A percentile compares a stretch with the other conserved stretches of the same genome.
These are phyloP conservation scores for Orbilia blumenaviensis DNA, from an alignment of 2,329 filamentous ascomycete species.

Conservation along the genomic window DNA sequence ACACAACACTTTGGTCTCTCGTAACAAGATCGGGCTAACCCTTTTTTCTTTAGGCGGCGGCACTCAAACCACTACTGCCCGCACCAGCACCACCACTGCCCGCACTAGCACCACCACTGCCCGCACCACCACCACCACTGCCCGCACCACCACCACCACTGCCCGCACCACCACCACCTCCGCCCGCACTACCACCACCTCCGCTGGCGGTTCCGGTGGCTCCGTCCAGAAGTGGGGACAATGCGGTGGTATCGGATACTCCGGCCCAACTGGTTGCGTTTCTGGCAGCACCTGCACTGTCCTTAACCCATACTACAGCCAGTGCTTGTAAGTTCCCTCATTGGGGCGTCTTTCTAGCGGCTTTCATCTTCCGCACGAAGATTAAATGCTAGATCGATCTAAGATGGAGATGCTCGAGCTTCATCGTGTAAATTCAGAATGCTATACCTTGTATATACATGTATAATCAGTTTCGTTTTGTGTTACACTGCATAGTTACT, in stretches of 20 bases:
- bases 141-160: not conserved
- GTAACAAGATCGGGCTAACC: not conserved
- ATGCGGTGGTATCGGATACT: conserved; percentile 57
- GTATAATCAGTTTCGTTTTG: conserved; percentile 25
- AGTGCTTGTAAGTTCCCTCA: conserved; percentile 55
- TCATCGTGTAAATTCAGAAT: conserved; percentile 48
- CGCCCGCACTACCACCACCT: conserved; percentile 6
- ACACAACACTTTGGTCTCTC: no score
- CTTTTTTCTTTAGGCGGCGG: not conserved
- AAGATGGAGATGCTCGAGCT: conserved; percentile 3
- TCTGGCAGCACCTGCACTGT: conserved; percentile 52
- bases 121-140: conserved; percentile 8
- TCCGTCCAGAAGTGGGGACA: conserved; percentile 31
- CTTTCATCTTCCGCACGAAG: conserved; percentile 36
- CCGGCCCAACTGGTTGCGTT: conserved; percentile 55
- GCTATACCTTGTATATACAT: conserved; percentile 51
- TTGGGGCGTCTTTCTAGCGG: conserved; percentile 17
- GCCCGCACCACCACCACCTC: conserved; percentile 5
- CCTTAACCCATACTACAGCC: conserved; percentile 56
- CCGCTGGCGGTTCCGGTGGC: not conserved
- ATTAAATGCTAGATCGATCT: not conserved
- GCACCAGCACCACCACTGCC: conserved; percentile 18
- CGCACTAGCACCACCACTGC: conserved; percentile 25
- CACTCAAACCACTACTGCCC: not conserved
- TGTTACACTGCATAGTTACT: conserved; percentile 1